These are phyloP conservation scores for Echium plantagineum DNA, from an alignment of 257 asterid species.

Conservation along the genomic window DNA sequence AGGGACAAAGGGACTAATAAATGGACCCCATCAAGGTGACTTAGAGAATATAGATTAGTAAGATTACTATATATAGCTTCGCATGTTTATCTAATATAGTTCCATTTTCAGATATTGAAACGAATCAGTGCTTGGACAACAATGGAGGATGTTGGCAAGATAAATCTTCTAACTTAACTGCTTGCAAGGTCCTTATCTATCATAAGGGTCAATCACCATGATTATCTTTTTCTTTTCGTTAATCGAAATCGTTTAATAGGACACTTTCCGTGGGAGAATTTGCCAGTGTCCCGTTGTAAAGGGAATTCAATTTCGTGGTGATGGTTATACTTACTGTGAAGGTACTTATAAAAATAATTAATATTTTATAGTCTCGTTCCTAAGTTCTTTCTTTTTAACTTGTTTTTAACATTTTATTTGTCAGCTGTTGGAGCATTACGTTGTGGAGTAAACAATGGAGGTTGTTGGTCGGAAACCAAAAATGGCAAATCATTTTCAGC, in stretches of 20 bases:
- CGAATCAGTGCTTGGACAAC: slow-evolving; percentile 76
- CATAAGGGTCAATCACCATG: background rate
- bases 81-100: slow-evolving; percentile 4
- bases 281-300: slow-evolving; percentile 84
- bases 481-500: slow-evolving; percentile 77
- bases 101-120: slow-evolving; percentile 54
- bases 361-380: too few relatives aligned
- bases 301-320: slow-evolving; percentile 74
- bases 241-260: slow-evolving; percentile 29
- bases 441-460: slow-evolving; percentile 77
- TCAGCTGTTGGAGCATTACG: slow-evolving; percentile 85
- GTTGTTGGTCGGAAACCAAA: slow-evolving; percentile 77
- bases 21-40: too few relatives aligned
- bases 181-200: slow-evolving; percentile 60
- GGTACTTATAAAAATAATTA: slow-evolving; percentile 42
- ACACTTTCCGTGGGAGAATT: slow-evolving; percentile 88
- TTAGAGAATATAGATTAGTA: too few relatives aligned
- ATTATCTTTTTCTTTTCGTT: background rate
- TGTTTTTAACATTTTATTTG: slow-evolving; percentile 9
- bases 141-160: slow-evolving; percentile 99
- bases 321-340: slow-evolving; percentile 88
- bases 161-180: slow-evolving; percentile 59
- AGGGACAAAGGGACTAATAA: too few relatives aligned
- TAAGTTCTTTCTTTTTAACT: too few relatives aligned
- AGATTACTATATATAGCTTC: too few relatives aligned